phyloP scores from a whole-genome alignment of 1,284 basidiomycete species.

The Crucibulum cyathiforme region DNA sequence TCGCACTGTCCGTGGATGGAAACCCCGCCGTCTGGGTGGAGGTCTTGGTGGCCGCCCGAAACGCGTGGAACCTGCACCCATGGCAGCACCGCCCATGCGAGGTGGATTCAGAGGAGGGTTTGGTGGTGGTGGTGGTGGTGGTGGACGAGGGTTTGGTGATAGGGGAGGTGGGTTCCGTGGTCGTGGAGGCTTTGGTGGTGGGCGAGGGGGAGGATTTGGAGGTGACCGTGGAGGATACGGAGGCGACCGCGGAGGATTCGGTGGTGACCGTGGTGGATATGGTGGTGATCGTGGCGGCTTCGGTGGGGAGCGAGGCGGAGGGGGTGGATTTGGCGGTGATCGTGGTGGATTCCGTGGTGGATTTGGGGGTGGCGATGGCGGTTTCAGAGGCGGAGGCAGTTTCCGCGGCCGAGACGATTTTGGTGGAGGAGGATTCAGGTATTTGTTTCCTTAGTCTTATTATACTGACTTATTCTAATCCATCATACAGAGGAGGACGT shows the following conservation, averaged over 20 bases:
- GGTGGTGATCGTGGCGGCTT: conserved; percentile 32
- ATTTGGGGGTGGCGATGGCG: conserved; percentile 34
- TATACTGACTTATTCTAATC: conserved; percentile 15
- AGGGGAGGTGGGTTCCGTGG: conserved; percentile 48
- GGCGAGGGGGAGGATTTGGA: conserved; percentile 37
- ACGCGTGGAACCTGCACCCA: conserved; percentile 63
- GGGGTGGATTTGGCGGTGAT: conserved; percentile 28
- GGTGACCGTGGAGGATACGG: conserved; percentile 19
- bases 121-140: conserved; percentile 31
- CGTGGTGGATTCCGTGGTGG: conserved; percentile 29
- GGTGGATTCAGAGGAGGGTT: conserved; percentile 49
- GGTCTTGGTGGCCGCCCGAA: conserved; percentile 96
- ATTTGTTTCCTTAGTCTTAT: conserved; percentile 9
- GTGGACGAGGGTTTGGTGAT: conserved; percentile 40
- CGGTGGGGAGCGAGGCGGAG: conserved; percentile 31
- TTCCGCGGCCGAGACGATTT: conserved; percentile 24
- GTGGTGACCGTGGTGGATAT: conserved; percentile 30
- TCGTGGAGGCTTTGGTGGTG: conserved; percentile 35
- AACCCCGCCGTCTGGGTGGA: conserved; percentile 92
- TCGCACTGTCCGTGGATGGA: conserved; percentile 98
- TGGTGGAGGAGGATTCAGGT: conserved; percentile 62
- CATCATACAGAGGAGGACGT: conserved; percentile 59
- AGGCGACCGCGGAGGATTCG: conserved; percentile 23
- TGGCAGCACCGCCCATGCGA: conserved; percentile 32
- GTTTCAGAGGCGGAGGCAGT: conserved; percentile 17